Evolutionary conservation across 768 basidiomycete species (phyloP).

Genomic region (Auricularia heimuer): DNA sequence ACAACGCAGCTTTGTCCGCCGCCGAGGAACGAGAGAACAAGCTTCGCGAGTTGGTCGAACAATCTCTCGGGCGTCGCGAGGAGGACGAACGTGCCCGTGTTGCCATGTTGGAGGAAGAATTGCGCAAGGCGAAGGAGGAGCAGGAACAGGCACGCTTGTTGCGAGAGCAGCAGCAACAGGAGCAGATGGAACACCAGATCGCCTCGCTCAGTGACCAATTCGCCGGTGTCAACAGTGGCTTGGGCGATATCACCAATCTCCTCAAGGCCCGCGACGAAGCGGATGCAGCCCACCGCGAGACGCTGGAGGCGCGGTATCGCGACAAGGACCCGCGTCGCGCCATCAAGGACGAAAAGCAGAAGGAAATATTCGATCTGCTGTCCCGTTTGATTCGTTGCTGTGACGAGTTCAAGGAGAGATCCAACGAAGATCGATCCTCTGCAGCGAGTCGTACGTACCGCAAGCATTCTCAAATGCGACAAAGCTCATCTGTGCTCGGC

Average conservation of each 20-base stretch:
- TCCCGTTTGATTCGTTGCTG: slow-evolving; percentile 47
- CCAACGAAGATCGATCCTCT: slow-evolving; percentile 43
- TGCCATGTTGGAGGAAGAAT: slow-evolving; percentile 8
- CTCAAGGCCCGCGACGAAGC: slow-evolving; percentile 53
- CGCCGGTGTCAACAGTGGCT: slow-evolving; percentile 44
- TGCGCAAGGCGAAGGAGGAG: slow-evolving; percentile 53
- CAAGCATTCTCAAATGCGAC: slow-evolving; percentile 7
- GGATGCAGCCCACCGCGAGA: slow-evolving; percentile 42
- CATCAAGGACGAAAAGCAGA: slow-evolving; percentile 47
- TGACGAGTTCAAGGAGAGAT: slow-evolving; percentile 37
- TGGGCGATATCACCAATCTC: slow-evolving; percentile 63
- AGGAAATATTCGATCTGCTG: slow-evolving; percentile 53
- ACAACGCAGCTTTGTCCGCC: slow-evolving; percentile 33
- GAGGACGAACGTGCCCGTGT: slow-evolving; percentile 53
- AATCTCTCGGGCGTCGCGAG: slow-evolving; percentile 7
- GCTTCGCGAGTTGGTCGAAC: slow-evolving; percentile 8
- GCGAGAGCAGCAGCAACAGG: slow-evolving; percentile 44
- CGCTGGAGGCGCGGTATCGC: slow-evolving; percentile 52
- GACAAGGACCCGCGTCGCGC: slow-evolving; percentile 50
- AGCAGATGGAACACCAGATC: slow-evolving; percentile 47
- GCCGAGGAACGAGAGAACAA: slow-evolving; percentile 11
- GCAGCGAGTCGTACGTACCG: slow-evolving; percentile 37
- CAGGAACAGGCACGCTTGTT: slow-evolving; percentile 53
- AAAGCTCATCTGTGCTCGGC: slow-evolving; percentile 4
- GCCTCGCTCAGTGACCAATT: background rate